Evolutionary conservation across 768 basidiomycete genomes (phyloP), one percentile per base, ranked within the genome.

Genomic region (Pleurotus ostreatus): DNA sequence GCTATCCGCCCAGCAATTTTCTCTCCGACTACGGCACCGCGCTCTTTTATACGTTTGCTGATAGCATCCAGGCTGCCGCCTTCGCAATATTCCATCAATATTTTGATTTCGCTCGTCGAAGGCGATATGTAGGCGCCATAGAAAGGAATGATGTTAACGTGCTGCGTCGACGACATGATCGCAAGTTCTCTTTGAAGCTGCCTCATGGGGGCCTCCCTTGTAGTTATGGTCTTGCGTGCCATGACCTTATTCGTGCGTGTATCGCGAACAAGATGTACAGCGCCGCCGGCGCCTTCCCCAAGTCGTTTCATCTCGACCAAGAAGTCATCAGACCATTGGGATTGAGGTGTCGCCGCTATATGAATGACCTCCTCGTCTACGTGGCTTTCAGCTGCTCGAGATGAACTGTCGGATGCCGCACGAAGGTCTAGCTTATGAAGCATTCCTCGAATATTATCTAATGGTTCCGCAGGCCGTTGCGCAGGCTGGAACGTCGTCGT

Each of bases 251-350:
- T 84, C 1, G 85, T 91, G 55, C 88, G 86, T 65, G 79, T 86
- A 70, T 97, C 92, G 68, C 77, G 83, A 46, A 98, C 95, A 71
- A 93, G 94, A 70, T 96, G 87, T 9, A 99, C 97, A 6, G 94
- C 94, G 46, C 97, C 97, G 46, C 95, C 94, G 55, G 94, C 93
- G 41, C 97, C 97, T 66, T 98, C 94, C 16, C 97, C 97, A 2
- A 99, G 76, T 54, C 92, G 83, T 12, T 74, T 69, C 7, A 94
- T 60, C 61, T 91, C 89, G 61, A 94, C 89, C 55, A 98, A 78
- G 56, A 84, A 66, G 55, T 82, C 81, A 67, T 93, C 90, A 6
- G 82, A 79, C 78, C 82, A 91, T 55, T 81, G 68, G 51, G 68
- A 60, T 13, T 72, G 65, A 22, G 62, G 56, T n/a, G 68, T 49